These are phyloP conservation scores for Paramyrothecium roridum DNA, from an alignment of 2,329 filamentous ascomycete species.

Conservation along the genomic window DNA sequence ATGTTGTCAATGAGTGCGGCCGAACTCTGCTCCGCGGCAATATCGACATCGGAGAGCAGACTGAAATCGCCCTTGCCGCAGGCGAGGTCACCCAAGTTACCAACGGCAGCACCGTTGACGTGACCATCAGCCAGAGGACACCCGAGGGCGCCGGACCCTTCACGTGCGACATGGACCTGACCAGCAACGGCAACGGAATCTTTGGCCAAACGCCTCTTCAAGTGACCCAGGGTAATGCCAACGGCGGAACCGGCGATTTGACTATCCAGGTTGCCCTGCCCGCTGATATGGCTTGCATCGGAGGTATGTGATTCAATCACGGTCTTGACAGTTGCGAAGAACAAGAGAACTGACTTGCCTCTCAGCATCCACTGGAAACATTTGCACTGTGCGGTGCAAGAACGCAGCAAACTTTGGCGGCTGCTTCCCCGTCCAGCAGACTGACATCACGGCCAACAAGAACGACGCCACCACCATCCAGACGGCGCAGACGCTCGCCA, in stretches of 20 bases:
- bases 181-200: constrained; percentile 3
- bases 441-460: background rate
- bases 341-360: background rate
- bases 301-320: background rate
- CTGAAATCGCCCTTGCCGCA: background rate
- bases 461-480: background rate
- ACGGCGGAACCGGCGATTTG: background rate
- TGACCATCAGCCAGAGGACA: background rate
- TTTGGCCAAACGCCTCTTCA: constrained; percentile 1
- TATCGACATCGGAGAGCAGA: constrained; percentile 1
- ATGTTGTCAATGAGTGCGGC: constrained; percentile 1
- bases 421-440: constrained; percentile 1
- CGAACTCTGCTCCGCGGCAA: background rate
- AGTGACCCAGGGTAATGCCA: background rate
- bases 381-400: background rate
- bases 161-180: background rate
- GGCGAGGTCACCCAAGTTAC: background rate
- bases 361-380: background rate
- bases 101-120: background rate
- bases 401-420: constrained; percentile 1
- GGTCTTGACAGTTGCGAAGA: background rate
- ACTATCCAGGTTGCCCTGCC: constrained; percentile 1
- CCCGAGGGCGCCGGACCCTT: constrained; percentile 1
- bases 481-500: background rate
- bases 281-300: background rate